phyloP scores from a whole-genome alignment of 2,329 filamentous ascomycete genomes.

The Epichloe gansuensis region DNA sequence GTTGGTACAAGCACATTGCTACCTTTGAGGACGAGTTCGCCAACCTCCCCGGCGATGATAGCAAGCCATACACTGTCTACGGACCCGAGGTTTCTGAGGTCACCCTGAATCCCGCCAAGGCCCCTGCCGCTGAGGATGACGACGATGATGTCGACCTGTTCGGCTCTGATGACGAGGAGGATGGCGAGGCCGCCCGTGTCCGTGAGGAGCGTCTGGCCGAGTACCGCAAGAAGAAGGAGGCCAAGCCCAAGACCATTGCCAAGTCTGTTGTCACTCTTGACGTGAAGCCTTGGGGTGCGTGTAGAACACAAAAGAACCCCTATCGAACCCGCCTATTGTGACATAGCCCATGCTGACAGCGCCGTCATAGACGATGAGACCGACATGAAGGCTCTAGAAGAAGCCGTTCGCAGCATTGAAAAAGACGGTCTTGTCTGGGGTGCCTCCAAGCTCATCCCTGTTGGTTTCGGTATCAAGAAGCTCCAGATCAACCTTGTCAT shows the following conservation, averaged over 20 bases:
- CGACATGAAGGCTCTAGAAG: slow-evolving; percentile 72
- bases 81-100: slow-evolving; percentile 71
- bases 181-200: slow-evolving; percentile 69
- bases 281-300: slow-evolving; percentile 93
- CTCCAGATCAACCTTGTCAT: slow-evolving; percentile 96
- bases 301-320: not conserved
- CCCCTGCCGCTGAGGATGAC: slow-evolving; percentile 50
- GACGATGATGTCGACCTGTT: slow-evolving; percentile 90
- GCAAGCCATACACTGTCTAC: slow-evolving; percentile 79
- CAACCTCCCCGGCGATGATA: slow-evolving; percentile 78
- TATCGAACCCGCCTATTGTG: not conserved
- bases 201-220: slow-evolving; percentile 84
- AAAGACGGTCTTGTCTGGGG: slow-evolving; percentile 96
- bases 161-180: slow-evolving; percentile 85
- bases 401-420: slow-evolving; percentile 67
- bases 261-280: slow-evolving; percentile 95
- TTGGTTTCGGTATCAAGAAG: slow-evolving; percentile 98
- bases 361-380: slow-evolving; percentile 68
- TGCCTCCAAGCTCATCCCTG: slow-evolving; percentile 72
- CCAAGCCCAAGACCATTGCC: slow-evolving; percentile 79
- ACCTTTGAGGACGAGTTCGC: slow-evolving; percentile 88
- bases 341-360: not conserved
- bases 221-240: slow-evolving; percentile 94
- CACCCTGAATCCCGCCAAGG: slow-evolving; percentile 76
- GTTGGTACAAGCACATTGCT: slow-evolving; percentile 98